Base-by-base conservation (phyloP, 805 yeast species). In the Lipomyces sp. region DNA sequence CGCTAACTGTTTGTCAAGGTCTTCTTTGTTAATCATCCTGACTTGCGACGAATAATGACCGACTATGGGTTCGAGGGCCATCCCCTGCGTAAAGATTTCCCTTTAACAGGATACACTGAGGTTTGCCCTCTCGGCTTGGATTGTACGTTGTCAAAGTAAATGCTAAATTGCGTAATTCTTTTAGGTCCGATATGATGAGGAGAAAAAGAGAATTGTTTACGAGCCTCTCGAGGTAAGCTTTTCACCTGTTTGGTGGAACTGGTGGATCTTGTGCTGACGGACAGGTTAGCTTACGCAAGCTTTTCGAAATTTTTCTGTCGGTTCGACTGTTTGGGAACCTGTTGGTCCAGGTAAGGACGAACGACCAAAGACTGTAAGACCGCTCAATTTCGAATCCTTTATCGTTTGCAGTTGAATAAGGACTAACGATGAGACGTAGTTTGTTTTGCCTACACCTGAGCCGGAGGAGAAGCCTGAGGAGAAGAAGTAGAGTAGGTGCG, bases 1-100 rank as follows among this genome's bases (percentile, higher is more conserved):
- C 19, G 11, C 22, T 23, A 22, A 3, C 19, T 13, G 16, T 16
- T 23, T 5, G 35, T 13, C 31, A 23, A 53, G 57, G 50, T 87
- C 52, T 86, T 86, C 70, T 87, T 87, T 65, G 91, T 84, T 70
- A 86, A 84, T 53, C 95, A 87, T 69, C 95, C 95, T 4, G 95
- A 86, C 69, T 75, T 86, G 65, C 81, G 95, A 72, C 78, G 95
- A 72, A 86, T 86, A 68, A 78, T 86, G 81, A 86, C 95, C 49
- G 95, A 86, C 70, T 86, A 86, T 69, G 95, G 95, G 21, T 86
- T 87, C 63, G 95, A 86, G 70, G 95, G 95, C 47, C 93, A 86
- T 67, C 95, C 95, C 13, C 76, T 86, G 66, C 80, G 95, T 70
- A 87, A 87, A 69, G 95, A 87, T 70, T 87, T 87, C 84, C 95